phyloP scores from a whole-genome alignment of 176 grass and related monocot genomes.

The Hsuehochloa calcarea region DNA sequence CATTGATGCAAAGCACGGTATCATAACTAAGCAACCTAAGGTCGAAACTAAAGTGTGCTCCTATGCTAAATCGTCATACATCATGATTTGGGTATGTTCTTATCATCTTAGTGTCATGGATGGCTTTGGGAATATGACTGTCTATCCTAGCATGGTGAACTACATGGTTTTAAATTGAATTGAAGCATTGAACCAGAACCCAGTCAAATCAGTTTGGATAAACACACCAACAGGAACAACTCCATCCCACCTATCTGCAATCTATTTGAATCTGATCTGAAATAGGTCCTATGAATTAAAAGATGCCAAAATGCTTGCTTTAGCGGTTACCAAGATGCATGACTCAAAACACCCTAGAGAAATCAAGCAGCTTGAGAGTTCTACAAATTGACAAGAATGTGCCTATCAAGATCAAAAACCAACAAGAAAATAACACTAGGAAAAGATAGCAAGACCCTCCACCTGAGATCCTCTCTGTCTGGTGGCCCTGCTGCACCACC shows the following conservation, averaged over 20 bases:
- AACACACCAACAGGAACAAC: background rate
- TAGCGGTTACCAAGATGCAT: constrained; percentile 6
- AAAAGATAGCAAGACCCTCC: background rate
- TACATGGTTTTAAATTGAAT: background rate
- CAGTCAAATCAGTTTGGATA: background rate
- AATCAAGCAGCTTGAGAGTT: constrained; percentile 18
- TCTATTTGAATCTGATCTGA: background rate
- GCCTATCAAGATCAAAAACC: constrained; percentile 16
- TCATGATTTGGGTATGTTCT: background rate
- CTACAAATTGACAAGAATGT: constrained; percentile 24
- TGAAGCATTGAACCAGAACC: background rate
- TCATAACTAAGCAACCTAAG: constrained; percentile 11
- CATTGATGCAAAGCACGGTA: background rate
- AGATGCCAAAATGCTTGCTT: constrained; percentile 19
- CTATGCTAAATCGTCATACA: background rate
- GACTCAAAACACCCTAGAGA: background rate
- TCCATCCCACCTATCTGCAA: background rate
- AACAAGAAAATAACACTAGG: constrained; percentile 13
- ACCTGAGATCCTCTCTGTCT: constrained; percentile 90
- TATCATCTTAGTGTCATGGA: background rate
- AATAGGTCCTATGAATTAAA: background rate
- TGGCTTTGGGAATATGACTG: background rate
- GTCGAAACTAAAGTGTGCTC: background rate
- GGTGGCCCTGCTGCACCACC: constrained; percentile 53
- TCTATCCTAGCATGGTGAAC: background rate